phyloP scores from a whole-genome alignment of 148 eudicot species.

The Rhododendron simsii region DNA sequence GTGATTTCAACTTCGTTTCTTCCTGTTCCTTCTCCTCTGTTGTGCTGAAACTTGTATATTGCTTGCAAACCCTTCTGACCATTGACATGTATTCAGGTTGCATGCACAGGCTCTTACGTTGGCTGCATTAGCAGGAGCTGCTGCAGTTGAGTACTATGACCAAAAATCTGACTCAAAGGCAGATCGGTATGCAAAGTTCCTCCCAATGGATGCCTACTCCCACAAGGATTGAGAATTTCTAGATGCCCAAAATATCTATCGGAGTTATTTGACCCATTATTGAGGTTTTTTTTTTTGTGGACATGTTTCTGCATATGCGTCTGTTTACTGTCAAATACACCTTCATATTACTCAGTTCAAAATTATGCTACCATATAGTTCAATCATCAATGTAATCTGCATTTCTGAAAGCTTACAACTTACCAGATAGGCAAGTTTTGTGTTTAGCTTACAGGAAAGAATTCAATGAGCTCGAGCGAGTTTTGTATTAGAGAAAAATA shows the following conservation, averaged over 20 bases:
- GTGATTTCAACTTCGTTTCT: not conserved
- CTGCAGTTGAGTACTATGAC: slow-evolving; percentile 70
- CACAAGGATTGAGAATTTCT: slow-evolving; percentile 32
- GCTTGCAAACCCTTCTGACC: not conserved
- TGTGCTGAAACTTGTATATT: not conserved
- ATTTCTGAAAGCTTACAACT: not conserved
- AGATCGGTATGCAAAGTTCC: slow-evolving; percentile 40
- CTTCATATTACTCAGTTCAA: not conserved
- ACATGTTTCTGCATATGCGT: not conserved
- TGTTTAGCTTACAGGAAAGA: not conserved
- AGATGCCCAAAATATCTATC: not conserved
- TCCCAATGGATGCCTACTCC: slow-evolving; percentile 29
- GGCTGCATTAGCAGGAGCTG: slow-evolving; percentile 80
- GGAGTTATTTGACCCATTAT: not conserved
- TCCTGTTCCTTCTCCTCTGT: not conserved
- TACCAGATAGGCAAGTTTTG: not conserved
- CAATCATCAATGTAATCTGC: not conserved
- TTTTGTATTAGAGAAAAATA: not conserved
- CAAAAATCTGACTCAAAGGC: slow-evolving; percentile 40
- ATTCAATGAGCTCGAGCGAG: not conserved
- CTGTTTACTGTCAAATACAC: not conserved
- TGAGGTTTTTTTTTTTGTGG: not conserved
- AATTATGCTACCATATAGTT: not conserved
- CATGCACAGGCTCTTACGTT: slow-evolving; percentile 84
- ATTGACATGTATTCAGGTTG: slow-evolving; percentile 34